Percentiles rank a stretch among this genome's conserved stretches.
Evolutionary conservation across 2,329 filamentous ascomycete species (phyloP).

Genomic region (Penicillium occitanis): DNA sequence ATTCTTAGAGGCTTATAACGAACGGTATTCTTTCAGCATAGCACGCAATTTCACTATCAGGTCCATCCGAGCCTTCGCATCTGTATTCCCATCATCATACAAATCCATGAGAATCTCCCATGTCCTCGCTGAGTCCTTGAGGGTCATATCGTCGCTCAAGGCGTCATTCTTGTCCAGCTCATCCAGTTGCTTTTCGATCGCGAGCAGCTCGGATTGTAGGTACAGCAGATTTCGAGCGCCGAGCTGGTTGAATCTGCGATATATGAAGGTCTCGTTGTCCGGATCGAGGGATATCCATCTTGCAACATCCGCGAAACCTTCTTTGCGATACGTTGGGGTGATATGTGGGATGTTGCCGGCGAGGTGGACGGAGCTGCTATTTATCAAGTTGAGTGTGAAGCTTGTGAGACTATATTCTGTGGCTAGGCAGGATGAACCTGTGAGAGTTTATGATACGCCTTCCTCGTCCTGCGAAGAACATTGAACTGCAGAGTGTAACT

Average conservation of each 20-base stretch:
- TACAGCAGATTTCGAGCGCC: background rate
- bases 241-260: background rate
- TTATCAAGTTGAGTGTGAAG: no score
- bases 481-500: no score
- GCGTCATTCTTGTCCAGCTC: background rate
- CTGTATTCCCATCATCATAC: background rate
- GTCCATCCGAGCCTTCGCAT: background rate
- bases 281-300: background rate
- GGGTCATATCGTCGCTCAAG: background rate
- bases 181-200: background rate
- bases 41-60: background rate
- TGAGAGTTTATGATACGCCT: no score
- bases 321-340: background rate
- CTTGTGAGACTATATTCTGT: no score
- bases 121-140: background rate
- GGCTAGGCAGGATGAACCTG: no score
- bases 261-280: background rate
- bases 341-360: no score
- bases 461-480: no score
- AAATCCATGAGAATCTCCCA: background rate
- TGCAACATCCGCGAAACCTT: background rate
- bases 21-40: background rate
- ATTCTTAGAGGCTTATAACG: no score
- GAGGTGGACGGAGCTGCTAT: no score
- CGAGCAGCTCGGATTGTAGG: background rate